phyloP scores from a whole-genome alignment of 176 grass and related monocot genomes.

The Metroxylon sagu region DNA sequence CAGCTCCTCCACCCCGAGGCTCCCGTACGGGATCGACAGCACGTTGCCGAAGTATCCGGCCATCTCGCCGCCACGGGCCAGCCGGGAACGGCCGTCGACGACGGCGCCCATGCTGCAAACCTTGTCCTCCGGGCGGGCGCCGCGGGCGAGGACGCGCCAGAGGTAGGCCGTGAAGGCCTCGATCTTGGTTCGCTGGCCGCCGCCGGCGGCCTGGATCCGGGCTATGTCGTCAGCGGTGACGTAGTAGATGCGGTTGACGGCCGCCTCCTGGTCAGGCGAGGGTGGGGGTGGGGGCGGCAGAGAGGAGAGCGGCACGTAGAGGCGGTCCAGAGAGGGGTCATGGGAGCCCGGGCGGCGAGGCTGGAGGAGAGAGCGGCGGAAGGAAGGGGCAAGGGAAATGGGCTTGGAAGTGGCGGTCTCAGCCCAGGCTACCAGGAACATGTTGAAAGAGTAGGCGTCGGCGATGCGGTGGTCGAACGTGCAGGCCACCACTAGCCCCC shows the following conservation, averaged over 20 bases:
- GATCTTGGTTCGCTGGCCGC: conserved; percentile 32
- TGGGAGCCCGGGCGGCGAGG: conserved; percentile 25
- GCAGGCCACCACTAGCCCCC: conserved; percentile 52
- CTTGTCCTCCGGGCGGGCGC: conserved; percentile 2
- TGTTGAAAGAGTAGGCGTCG: conserved; percentile 86
- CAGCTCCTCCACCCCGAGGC: conserved; percentile 5
- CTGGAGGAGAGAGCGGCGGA: conserved; percentile 36
- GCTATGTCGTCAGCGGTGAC: conserved; percentile 29
- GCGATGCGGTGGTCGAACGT: conserved; percentile 78
- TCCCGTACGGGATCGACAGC: conserved; percentile 55
- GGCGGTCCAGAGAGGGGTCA: conserved; percentile 22
- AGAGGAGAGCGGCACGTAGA: conserved; percentile 35
- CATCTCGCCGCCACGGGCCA: conserved; percentile 26
- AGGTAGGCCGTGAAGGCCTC: conserved; percentile 64
- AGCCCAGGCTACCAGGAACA: conserved; percentile 67
- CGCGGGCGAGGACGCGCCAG: conserved; percentile 42
- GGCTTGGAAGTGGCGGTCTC: conserved; percentile 1
- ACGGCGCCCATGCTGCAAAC: conserved; percentile 64
- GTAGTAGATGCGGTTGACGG: conserved; percentile 60
- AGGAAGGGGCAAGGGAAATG: conserved; percentile 13
- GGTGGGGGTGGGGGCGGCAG: conserved; percentile 18
- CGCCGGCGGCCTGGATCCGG: conserved; percentile 18
- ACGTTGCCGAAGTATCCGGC: conserved; percentile 57
- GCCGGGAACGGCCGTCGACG: conserved; percentile 46
- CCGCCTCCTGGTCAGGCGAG: background rate